Conservation (phyloP, 768 basidiomycete species). For the Candolleomyces efflorescens region DNA sequence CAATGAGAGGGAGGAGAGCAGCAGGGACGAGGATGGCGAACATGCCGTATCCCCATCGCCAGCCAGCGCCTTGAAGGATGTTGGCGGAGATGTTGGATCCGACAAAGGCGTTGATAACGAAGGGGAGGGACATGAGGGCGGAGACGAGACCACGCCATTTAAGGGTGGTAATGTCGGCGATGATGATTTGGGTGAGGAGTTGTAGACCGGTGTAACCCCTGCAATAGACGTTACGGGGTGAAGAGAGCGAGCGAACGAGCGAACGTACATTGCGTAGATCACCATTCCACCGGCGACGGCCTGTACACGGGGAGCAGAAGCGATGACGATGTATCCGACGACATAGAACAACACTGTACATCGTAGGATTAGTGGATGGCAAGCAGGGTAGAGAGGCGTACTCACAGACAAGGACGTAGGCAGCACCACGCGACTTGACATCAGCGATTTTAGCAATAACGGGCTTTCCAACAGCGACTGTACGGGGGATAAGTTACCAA, state of each 20-base stretch:
- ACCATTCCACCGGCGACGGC: constrained; percentile 52
- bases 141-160: constrained; percentile 52
- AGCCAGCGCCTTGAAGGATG: constrained; percentile 38
- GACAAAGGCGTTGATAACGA: constrained; percentile 58
- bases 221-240: constrained; percentile 16
- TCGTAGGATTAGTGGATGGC: neutral
- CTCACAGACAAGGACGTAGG: constrained; percentile 55
- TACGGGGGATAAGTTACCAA: neutral
- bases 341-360: constrained; percentile 53
- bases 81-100: constrained; percentile 58
- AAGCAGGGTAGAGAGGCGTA: constrained; percentile 9
- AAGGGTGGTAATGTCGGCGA: constrained; percentile 58
- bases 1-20: constrained; percentile 47
- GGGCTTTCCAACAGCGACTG: constrained; percentile 53
- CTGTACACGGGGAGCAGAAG: constrained; percentile 40
- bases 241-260: constrained; percentile 11
- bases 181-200: constrained; percentile 59
- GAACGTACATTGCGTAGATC: constrained; percentile 49
- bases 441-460: constrained; percentile 73
- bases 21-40: constrained; percentile 54
- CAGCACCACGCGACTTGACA: constrained; percentile 60
- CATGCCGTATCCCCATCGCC: constrained; percentile 70
- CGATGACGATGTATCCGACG: constrained; percentile 51
- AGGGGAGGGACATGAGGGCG: constrained; percentile 26
- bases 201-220: constrained; percentile 68